These are phyloP conservation scores for Pyricularia sp. DNA, from an alignment of 2,329 filamentous ascomycete genomes.

Conservation along the genomic window DNA sequence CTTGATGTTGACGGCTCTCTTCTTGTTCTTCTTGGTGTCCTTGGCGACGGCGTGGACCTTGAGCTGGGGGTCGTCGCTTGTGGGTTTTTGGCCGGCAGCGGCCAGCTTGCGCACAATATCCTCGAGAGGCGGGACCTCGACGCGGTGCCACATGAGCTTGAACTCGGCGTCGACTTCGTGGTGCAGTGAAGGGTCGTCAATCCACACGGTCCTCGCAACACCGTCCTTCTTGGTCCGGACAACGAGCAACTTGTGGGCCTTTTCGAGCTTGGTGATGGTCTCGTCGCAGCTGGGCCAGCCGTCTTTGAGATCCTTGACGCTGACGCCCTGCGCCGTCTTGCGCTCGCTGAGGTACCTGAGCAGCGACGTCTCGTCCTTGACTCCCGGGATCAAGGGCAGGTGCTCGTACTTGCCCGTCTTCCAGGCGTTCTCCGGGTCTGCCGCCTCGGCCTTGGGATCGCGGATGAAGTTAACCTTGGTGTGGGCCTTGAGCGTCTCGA, in stretches of 20 bases:
- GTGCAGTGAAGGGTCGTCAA: conserved; percentile 71
- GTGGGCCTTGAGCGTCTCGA: conserved; percentile 57
- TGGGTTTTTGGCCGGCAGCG: conserved; percentile 72
- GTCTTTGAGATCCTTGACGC: conserved; percentile 87
- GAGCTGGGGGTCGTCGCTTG: conserved; percentile 65
- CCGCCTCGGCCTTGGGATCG: conserved; percentile 47
- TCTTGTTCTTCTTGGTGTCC: conserved; percentile 66
- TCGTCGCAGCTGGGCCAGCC: conserved; percentile 84
- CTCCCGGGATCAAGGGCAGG: conserved; percentile 69
- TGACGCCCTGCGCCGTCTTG: conserved; percentile 69
- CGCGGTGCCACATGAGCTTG: conserved; percentile 71
- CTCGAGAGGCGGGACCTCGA: conserved; percentile 64
- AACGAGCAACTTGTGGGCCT: conserved; percentile 70
- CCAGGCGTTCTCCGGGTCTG: conserved; percentile 33
- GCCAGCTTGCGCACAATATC: conserved; percentile 71
- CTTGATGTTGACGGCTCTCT: conserved; percentile 54
- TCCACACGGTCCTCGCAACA: conserved; percentile 77
- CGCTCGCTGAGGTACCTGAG: conserved; percentile 74
- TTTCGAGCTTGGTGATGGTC: conserved; percentile 69
- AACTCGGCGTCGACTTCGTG: conserved; percentile 76
- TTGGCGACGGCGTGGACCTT: conserved; percentile 47
- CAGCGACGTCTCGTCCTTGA: conserved; percentile 68
- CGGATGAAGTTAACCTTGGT: conserved; percentile 49
- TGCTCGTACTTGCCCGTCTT: conserved; percentile 69
- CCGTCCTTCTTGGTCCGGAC: conserved; percentile 90